These are phyloP conservation scores for Alternaria ethzedia DNA, from an alignment of 2,329 filamentous ascomycete species.

Conservation along the genomic window DNA sequence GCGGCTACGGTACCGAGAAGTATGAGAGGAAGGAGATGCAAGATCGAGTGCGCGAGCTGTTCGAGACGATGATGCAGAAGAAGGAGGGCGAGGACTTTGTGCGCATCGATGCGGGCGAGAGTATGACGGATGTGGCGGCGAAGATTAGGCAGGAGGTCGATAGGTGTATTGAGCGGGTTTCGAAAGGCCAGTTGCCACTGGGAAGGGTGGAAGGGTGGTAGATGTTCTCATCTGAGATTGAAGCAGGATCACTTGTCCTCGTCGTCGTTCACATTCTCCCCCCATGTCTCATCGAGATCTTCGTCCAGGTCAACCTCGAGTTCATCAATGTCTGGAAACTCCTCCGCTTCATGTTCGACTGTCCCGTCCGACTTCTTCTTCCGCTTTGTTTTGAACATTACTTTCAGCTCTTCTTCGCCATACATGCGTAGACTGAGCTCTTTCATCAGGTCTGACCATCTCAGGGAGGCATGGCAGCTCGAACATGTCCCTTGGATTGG, in stretches of 20 bases:
- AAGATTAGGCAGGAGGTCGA: conserved; percentile 35
- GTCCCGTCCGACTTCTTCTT: conserved; percentile 39
- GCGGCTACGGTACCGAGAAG: conserved; percentile 87
- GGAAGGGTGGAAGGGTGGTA: conserved; percentile 42
- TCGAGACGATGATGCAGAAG: conserved; percentile 60
- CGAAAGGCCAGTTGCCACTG: conserved; percentile 24
- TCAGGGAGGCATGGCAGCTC: conserved; percentile 65
- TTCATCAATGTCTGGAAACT: conserved; percentile 23
- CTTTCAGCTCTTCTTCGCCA: conserved; percentile 72
- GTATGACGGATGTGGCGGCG: conserved; percentile 59
- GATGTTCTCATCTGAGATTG: background rate
- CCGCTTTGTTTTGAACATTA: conserved; percentile 67
- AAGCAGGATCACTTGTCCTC: conserved; percentile 13
- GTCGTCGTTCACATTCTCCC: conserved; percentile 41
- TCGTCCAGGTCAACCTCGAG: conserved; percentile 41
- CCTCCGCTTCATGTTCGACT: conserved; percentile 16
- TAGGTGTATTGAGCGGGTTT: conserved; percentile 35
- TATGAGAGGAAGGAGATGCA: conserved; percentile 91
- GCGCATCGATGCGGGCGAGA: conserved; percentile 61
- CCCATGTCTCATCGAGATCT: conserved; percentile 45
- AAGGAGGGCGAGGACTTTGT: conserved; percentile 60
- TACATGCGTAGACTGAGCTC: conserved; percentile 78
- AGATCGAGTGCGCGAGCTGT: conserved; percentile 75
- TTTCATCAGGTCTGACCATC: conserved; percentile 81
- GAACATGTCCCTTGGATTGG: conserved; percentile 76